Evolutionary conservation across 2,329 filamentous ascomycete species (phyloP), one percentile per base, ranked within the genome.

Genomic region (Alternaria novae-zelandiae): DNA sequence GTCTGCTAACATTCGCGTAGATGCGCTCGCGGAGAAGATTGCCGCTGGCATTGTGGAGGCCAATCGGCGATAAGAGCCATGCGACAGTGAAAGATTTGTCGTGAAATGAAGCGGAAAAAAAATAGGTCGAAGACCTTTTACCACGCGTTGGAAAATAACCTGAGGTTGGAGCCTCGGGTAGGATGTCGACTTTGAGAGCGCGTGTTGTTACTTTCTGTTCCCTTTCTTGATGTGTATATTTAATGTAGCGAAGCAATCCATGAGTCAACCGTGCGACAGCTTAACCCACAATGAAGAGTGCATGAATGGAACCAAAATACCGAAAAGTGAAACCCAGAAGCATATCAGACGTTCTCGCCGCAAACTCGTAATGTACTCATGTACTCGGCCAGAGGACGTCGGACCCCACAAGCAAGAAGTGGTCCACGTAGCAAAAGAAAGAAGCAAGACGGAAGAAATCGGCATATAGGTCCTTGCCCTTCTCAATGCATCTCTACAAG

Each of bases 1-100:
- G 13, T 53, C 12, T 36, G 49, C 49, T 53, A 53, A 53, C 17
- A 13, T 28, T 20, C 28, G 49, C 17, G 15, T 15, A 53, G 49
- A 53, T 53, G 49, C 49, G 49, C 49, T 53, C 30, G 49, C 26
- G n/a, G 49, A 53, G 49, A 53, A 53, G 49, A 53, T 53, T 53
- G 49, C 49, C 5, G 49, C 26, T n/a, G 49, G 25, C 4, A 53
- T 53, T 36, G 25, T 32, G 3, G 28, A 7, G 26, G 49, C 49
- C 11, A 53, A 53, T 28, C 26, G 26, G 15, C 25, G 11, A 51
- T 51, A 30, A 30, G 25, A 17, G 26, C 25, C 15, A 15, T 0
- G 11, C 12, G 15, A 17, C n/a, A 3, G 5, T n/a, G 15, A 30
- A 4, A 51, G n/a, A 30, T 12, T 0, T n/a, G 25, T 30, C 12